A percentile compares a stretch with the other conserved stretches of the same genome.
These are phyloP conservation scores for Phytophthora cactorum DNA, from an alignment of 352 stramenopile genomes.

Conservation along the genomic window DNA sequence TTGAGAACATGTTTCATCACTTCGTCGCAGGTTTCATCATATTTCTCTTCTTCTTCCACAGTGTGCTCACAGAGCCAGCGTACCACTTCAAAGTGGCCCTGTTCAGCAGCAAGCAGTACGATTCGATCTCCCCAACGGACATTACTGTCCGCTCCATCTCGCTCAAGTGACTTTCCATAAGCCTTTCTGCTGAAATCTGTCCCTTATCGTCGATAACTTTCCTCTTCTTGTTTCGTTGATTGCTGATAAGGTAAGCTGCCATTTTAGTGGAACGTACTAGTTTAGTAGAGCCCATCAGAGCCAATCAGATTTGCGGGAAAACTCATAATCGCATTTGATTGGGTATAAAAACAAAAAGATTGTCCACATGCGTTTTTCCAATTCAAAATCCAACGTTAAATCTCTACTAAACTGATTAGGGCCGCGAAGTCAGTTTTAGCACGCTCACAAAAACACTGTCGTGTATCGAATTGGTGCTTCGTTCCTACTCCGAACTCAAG, in stretches of 20 bases:
- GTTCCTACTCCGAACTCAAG: not conserved
- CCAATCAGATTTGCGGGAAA: no score
- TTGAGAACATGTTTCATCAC: not conserved
- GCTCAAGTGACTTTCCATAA: not conserved
- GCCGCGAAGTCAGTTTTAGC: no score
- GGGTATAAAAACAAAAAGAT: no score
- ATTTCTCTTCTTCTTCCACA: not conserved
- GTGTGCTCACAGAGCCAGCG: slow-evolving; percentile 7
- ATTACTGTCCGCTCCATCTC: not conserved
- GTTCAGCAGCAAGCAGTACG: not conserved
- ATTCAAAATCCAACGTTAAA: no score
- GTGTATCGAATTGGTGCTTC: no score
- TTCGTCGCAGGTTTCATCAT: not conserved
- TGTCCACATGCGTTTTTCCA: no score
- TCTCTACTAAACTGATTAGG: no score
- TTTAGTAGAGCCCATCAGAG: no score
- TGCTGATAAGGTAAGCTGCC: not conserved
- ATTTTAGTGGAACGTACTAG: no score
- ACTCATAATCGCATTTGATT: no score
- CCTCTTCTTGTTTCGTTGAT: not conserved
- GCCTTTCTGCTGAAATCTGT: not conserved
- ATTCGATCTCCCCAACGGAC: not conserved
- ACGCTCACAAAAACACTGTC: no score
- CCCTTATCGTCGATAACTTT: not conserved
- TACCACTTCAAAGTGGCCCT: not conserved